Conservation (phyloP, 371 early-diverging fungal species). For the Mortierella sp. region DNA sequence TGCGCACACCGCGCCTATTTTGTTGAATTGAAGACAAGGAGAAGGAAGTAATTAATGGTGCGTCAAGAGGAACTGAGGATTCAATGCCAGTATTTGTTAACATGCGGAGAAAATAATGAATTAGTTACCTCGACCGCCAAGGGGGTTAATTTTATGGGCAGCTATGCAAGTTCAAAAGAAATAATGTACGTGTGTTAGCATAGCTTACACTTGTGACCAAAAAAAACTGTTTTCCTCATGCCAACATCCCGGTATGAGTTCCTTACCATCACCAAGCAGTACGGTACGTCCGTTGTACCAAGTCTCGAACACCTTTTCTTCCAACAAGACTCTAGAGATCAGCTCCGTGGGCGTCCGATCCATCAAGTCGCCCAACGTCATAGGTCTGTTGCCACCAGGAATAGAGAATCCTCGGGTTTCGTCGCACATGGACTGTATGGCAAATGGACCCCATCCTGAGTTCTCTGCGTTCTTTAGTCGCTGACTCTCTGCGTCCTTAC, state of each 20-base stretch:
- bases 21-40: no score
- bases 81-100: no score
- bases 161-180: not conserved
- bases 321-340: not conserved
- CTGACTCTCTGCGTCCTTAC: not conserved
- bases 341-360: not conserved
- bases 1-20: not conserved
- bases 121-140: not conserved
- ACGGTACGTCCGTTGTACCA: conserved; percentile 7
- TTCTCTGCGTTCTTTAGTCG: not conserved
- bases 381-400: not conserved
- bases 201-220: not conserved
- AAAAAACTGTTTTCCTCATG: not conserved
- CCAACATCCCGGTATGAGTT: no score
- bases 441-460: not conserved
- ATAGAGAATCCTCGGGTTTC: not conserved
- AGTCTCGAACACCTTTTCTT: conserved; percentile 14
- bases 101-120: not conserved
- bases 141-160: not conserved
- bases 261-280: conserved; percentile 10
- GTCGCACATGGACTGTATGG: not conserved
- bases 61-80: no score
- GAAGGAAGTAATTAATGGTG: not conserved
- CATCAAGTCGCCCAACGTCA: not conserved
- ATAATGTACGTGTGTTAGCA: not conserved